Base-by-base conservation (phyloP, 2,329 filamentous ascomycete genomes). In the Incumbomyces delicatus region DNA sequence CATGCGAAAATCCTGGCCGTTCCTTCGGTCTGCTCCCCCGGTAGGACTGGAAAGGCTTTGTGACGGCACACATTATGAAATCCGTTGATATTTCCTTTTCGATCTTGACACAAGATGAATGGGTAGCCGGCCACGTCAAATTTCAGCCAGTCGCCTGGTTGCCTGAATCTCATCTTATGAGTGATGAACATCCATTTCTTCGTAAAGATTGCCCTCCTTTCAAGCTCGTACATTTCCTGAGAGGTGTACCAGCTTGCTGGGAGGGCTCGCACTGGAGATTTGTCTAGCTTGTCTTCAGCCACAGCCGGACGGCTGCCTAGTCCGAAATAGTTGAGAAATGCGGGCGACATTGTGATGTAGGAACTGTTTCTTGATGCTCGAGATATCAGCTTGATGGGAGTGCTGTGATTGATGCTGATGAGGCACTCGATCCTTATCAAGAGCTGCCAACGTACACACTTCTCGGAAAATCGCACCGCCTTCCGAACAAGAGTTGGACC, bases 31-130 rank as follows among this genome's bases (percentile, higher is more conserved):
- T 34, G 47, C 13, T 49, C 37, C 20, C 50, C 53, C 12, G 48
- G 68, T 7, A 78, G 74, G 10, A 81, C 70, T 0, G 52, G 50
- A 56, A 74, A 81, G 13, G 78, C 78, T 13, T 78, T 68, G 60
- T 81, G 78, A 2, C 78, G 66, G 62, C 78, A 81, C 31, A 80
- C 67, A 55, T 81, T 81, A 63, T 81, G 78, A 59, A 81, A 80
- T 11, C 69, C 77, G 49, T 77, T 74, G 62, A 80, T 73, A 6
- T 69, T 67, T 8, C 70, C 70, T 7, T 72, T 62, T 20, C 72
- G 68, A 56, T 78, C 74, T 13, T 62, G 63, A 45, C 68, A 64
- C 7, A 80, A 59, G 55, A 80, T 61, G 58, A 81, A 74, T 30
- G 75, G 65, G 61, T 73, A 80, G 16, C 72, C 76, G 12, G 76